Evolutionary conservation across 2,329 filamentous ascomycete species (phyloP).

Genomic region (Botrytis galanthina): DNA sequence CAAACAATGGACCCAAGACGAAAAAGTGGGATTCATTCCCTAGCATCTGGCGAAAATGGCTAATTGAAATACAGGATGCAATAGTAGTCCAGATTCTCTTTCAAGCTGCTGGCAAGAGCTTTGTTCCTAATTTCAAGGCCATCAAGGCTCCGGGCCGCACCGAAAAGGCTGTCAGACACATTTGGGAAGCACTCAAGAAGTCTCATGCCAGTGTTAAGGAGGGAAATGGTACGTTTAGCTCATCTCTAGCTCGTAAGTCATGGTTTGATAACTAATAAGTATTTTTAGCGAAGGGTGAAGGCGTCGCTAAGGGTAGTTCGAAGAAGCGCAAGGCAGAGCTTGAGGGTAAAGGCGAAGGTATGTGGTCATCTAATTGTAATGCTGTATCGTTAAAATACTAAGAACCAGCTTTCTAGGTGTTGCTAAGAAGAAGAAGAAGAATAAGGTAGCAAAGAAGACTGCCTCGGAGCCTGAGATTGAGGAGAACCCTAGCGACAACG

Average conservation of each 20-base stretch:
- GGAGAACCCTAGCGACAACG: neutral
- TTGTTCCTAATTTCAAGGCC: neutral
- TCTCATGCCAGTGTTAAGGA: neutral
- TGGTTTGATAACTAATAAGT: neutral
- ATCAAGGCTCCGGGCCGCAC: neutral
- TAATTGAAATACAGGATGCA: neutral
- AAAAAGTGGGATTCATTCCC: neutral
- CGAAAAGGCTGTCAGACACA: neutral
- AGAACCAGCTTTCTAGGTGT: neutral
- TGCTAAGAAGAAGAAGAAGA: neutral
- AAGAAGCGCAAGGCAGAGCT: neutral
- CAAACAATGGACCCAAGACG: neutral
- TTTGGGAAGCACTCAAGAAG: neutral
- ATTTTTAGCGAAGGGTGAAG: neutral
- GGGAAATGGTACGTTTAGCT: neutral
- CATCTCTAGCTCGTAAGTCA: neutral
- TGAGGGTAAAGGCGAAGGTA: neutral
- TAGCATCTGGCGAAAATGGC: neutral
- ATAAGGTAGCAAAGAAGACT: neutral
- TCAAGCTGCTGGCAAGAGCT: neutral
- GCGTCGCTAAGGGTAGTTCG: no score
- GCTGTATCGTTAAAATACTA: neutral
- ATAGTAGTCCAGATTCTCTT: neutral
- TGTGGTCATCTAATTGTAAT: neutral
- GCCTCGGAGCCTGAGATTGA: neutral